These are phyloP conservation scores for Diplodia sapinea DNA, from an alignment of 2,329 filamentous ascomycete species.

Conservation along the genomic window DNA sequence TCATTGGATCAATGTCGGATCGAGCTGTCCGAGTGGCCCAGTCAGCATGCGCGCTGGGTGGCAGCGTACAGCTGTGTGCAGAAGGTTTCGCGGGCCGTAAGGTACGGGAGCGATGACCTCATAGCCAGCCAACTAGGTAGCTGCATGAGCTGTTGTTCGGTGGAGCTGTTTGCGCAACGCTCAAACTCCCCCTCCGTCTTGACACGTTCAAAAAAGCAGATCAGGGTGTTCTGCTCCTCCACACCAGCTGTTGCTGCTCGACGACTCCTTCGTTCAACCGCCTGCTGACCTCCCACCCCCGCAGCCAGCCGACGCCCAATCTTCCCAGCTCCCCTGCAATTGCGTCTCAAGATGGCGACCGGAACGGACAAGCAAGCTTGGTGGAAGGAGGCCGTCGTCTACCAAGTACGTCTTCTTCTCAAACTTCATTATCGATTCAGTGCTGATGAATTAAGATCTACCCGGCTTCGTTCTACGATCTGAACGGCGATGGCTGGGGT, in stretches of 20 bases:
- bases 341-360: not conserved
- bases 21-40: not conserved
- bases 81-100: not conserved
- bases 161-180: conserved; percentile 13
- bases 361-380: conserved; percentile 37
- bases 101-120: conserved; percentile 20
- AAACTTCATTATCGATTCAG: too few relatives aligned
- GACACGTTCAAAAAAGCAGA: conserved; percentile 1
- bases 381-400: conserved; percentile 56
- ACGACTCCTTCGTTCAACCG: not conserved
- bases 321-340: not conserved
- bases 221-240: not conserved
- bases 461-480: conserved; percentile 56
- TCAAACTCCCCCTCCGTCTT: not conserved
- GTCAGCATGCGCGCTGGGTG: not conserved
- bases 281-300: not conserved
- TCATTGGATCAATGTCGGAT: conserved; percentile 7
- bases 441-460: conserved; percentile 46
- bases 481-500: conserved; percentile 65
- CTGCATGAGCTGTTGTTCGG: conserved; percentile 26
- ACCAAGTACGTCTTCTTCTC: conserved; percentile 35
- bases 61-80: not conserved
- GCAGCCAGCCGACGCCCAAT: not conserved
- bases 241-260: not conserved
- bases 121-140: conserved; percentile 16